A percentile compares a stretch with the other conserved stretches of the same genome.
These are phyloP conservation scores for Penicillium sp. DNA, from an alignment of 2,329 filamentous ascomycete species.

Conservation along the genomic window DNA sequence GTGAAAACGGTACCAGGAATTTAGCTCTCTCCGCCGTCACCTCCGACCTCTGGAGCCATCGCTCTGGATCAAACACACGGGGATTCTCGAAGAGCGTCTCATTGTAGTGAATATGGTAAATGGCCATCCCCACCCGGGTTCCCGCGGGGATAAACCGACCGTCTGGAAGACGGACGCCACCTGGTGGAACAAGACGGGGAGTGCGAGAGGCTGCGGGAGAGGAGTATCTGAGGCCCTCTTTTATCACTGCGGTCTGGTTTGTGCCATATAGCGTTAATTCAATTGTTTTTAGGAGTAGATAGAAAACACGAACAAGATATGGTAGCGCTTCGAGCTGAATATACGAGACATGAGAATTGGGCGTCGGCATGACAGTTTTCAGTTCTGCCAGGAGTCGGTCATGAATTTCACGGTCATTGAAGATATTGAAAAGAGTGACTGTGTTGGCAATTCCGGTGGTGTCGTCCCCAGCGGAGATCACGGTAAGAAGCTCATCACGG, in stretches of 20 bases:
- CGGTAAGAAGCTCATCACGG: background rate
- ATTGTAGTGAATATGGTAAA: background rate
- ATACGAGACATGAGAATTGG: background rate
- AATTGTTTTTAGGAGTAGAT: background rate
- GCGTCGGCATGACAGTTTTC: background rate
- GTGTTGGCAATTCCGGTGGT: background rate
- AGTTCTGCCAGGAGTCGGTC: background rate
- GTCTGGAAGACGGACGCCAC: background rate
- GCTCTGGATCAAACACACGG: background rate
- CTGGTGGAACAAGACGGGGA: background rate
- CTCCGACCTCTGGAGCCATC: background rate
- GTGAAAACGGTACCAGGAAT: background rate
- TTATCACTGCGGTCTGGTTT: background rate
- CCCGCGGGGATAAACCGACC: background rate
- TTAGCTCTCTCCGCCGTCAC: background rate
- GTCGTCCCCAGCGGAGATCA: background rate
- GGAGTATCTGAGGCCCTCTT: background rate
- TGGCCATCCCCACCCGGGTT: background rate
- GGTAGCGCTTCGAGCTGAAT: background rate
- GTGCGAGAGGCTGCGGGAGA: background rate
- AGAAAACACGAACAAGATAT: background rate
- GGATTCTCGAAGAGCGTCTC: background rate
- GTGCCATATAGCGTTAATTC: background rate
- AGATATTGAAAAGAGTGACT: background rate
- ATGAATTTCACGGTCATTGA: background rate